phyloP scores from a whole-genome alignment of 228 moss, liverwort and hornwort genomes.

The Sphagnum magellanicum region DNA sequence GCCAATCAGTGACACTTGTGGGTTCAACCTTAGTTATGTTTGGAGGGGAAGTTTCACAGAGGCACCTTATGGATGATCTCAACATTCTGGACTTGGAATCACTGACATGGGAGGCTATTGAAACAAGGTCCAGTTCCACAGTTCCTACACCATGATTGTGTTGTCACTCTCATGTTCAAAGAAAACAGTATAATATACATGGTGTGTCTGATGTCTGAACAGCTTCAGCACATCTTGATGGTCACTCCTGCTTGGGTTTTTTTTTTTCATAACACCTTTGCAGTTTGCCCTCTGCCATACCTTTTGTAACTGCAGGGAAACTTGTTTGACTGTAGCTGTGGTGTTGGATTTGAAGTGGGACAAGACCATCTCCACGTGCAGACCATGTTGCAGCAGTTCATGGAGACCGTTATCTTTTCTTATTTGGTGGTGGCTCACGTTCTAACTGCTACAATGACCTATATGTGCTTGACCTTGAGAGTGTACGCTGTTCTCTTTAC shows the following conservation, averaged over 20 bases:
- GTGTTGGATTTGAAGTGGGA: conserved; percentile 27
- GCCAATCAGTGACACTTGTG: conserved; percentile 76
- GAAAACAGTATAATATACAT: too few species aligned
- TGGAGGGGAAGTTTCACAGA: conserved; percentile 83
- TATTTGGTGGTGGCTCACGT: conserved; percentile 89
- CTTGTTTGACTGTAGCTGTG: not conserved
- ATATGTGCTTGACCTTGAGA: conserved; percentile 77
- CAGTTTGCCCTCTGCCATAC: too few species aligned
- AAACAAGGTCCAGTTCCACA: conserved; percentile 17
- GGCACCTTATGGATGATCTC: conserved; percentile 66
- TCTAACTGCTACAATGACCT: conserved; percentile 91
- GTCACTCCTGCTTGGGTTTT: too few species aligned
- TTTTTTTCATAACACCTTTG: too few species aligned
- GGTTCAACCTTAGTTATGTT: conserved; percentile 73
- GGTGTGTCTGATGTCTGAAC: too few species aligned
- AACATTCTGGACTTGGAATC: conserved; percentile 78
- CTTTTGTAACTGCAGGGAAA: too few species aligned
- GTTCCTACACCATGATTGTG: too few species aligned
- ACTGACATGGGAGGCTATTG: conserved; percentile 77
- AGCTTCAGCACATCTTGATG: too few species aligned
- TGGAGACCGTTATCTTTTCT: conserved; percentile 60
- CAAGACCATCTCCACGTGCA: conserved; percentile 73
- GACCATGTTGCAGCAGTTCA: conserved; percentile 81
- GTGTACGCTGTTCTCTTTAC: conserved; percentile 10
- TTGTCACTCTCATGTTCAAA: too few species aligned